phyloP scores from a whole-genome alignment of 2,329 filamentous ascomycete species.

The Talaromyces sp. region DNA sequence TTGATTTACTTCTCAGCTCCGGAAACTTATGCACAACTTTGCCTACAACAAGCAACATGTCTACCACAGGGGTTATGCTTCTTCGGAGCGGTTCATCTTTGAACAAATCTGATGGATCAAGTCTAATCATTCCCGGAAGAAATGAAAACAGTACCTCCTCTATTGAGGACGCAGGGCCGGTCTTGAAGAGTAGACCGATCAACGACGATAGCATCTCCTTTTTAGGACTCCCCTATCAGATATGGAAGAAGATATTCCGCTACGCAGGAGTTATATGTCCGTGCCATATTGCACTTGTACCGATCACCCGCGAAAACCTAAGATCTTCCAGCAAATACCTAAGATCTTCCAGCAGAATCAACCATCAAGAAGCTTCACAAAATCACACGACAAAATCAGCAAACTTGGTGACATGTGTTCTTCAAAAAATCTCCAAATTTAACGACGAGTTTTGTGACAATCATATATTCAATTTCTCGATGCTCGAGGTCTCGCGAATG shows the following conservation, averaged over 20 bases:
- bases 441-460: neutral
- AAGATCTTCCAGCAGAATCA: neutral
- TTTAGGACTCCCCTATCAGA: neutral
- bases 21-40: neutral
- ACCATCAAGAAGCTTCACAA: neutral
- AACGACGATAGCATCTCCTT: neutral
- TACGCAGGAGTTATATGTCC: slow-evolving; percentile 24
- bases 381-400: neutral
- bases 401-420: slow-evolving; percentile 9
- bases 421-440: neutral
- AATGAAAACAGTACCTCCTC: neutral
- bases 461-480: neutral
- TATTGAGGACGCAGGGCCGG: neutral
- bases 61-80: neutral
- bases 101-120: no score
- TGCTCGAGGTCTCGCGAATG: slow-evolving; percentile 1
- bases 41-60: neutral
- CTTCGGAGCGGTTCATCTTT: neutral
- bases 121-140: neutral
- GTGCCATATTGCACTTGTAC: slow-evolving; percentile 19
- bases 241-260: slow-evolving; percentile 22
- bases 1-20: neutral
- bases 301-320: neutral
- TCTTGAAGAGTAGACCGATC: neutral
- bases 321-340: neutral